phyloP scores from a whole-genome alignment of 2,329 filamentous ascomycete species.

The Xylaria sp. region DNA sequence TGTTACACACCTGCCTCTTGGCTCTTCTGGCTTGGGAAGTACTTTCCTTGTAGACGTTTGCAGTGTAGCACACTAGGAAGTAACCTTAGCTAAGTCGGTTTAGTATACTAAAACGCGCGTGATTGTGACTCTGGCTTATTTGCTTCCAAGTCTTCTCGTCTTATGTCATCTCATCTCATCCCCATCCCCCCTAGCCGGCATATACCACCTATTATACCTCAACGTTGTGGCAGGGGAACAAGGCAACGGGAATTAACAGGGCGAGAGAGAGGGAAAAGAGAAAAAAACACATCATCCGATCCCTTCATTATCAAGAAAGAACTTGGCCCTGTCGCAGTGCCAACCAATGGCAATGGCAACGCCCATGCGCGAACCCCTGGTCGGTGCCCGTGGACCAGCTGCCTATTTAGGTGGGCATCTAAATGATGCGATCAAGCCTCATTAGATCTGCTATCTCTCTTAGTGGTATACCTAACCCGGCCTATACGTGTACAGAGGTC shows the following conservation, averaged over 20 bases:
- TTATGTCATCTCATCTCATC: background rate
- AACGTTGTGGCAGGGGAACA: background rate
- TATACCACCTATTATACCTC: background rate
- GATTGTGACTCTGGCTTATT: background rate
- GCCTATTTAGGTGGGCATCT: conserved; percentile 35
- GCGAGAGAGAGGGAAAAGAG: background rate
- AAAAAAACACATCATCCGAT: conserved; percentile 4
- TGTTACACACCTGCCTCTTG: conserved; percentile 25
- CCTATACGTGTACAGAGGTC: conserved; percentile 8
- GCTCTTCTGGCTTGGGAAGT: background rate
- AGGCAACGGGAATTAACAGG: background rate
- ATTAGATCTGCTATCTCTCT: conserved; percentile 27
- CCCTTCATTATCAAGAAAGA: background rate
- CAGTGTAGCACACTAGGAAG: background rate
- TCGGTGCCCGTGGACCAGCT: conserved; percentile 25
- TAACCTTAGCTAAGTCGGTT: background rate
- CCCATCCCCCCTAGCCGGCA: conserved; percentile 3
- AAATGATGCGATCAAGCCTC: conserved; percentile 33
- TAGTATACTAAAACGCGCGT: background rate
- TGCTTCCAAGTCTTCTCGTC: background rate
- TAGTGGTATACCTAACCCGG: conserved; percentile 8
- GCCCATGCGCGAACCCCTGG: conserved; percentile 16
- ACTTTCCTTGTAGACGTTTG: background rate
- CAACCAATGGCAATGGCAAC: background rate
- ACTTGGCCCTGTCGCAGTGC: background rate